Evolutionary conservation across 2,329 filamentous ascomycete species (phyloP).

Genomic region (Cladosporium austrohemisphaericum): DNA sequence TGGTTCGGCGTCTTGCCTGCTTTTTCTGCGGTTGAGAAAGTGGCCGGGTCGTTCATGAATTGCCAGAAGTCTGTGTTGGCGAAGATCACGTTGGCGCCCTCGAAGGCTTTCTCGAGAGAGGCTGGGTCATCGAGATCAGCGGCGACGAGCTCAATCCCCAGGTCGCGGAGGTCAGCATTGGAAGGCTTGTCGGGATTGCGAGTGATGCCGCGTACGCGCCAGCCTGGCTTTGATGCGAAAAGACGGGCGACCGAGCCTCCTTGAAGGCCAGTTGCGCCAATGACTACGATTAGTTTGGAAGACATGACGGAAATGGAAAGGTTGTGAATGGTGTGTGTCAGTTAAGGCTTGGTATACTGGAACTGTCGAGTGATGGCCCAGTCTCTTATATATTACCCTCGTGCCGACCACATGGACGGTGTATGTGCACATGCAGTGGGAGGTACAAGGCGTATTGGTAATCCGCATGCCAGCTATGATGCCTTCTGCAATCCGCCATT

Average conservation of each 20-base stretch:
- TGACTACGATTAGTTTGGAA: slow-evolving; percentile 22
- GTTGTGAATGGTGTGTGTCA: no score
- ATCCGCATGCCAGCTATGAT: no score
- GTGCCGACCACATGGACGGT: no score
- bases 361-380: no score
- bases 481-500: no score
- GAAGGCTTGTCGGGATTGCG: slow-evolving; percentile 40
- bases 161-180: slow-evolving; percentile 29
- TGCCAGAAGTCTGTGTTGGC: slow-evolving; percentile 23
- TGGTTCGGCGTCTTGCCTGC: slow-evolving; percentile 16
- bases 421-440: no score
- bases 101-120: slow-evolving; percentile 36
- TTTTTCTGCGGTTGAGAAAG: slow-evolving; percentile 5
- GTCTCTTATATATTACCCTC: no score
- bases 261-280: slow-evolving; percentile 23
- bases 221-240: slow-evolving; percentile 19
- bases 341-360: no score
- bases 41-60: slow-evolving; percentile 13
- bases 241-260: slow-evolving; percentile 20
- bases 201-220: slow-evolving; percentile 37
- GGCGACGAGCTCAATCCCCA: slow-evolving; percentile 38
- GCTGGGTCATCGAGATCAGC: slow-evolving; percentile 33
- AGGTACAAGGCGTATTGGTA: no score
- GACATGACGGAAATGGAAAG: no score
- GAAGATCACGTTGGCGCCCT: slow-evolving; percentile 39